Base-by-base conservation (phyloP, 805 yeast species). In the Myxozyma lipomycoides region DNA sequence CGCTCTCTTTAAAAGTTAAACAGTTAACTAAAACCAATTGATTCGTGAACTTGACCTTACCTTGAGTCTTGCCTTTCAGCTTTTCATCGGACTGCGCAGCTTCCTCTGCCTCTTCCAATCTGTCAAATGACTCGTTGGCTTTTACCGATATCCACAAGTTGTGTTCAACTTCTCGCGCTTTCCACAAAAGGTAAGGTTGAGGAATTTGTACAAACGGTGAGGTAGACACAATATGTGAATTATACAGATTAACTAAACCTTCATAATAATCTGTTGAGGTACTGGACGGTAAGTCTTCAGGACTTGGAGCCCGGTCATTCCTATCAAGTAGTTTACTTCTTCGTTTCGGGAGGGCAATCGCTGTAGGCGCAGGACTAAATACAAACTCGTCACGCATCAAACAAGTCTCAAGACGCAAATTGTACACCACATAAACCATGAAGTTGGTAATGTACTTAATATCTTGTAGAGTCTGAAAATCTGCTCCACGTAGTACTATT, bases 161-260 rank as follows among this genome's bases (percentile, higher is more conserved):
- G 18, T 49, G 38, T 35, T 83, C 86, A 1, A 83, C 65, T 12
- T 70, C 71, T 41, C 87, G 70, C 0, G 83, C 81, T 54, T 75
- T 75, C 30, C 67, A 64, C 40, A 86, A 68, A 9, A 84, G 72
- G 46, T 76, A 73, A 0, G 98, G 98, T 2, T 79, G 69, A 0
- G 82, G 79, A 61, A 86, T 85, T 18, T 76, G 73, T 0, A 90
- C 90, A 46, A 89, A 79, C 0, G 98, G 97, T 1, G 98, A 90
- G 0, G 87, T 77, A 2, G 95, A 86, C 24, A 91, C 68, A 3
- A 81, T 70, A 52, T 87, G 70, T n/a, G 70, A 70, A 17, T 72
- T 64, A 45, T 82, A 70, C 28, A 67, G 60, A 15, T 66, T 64
- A 4, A 73, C 55, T 55, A 62, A 39, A 5, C 65, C 63, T 42